Conservation (phyloP, 2,329 filamentous ascomycete species). For the Verticillium klebahnii region DNA sequence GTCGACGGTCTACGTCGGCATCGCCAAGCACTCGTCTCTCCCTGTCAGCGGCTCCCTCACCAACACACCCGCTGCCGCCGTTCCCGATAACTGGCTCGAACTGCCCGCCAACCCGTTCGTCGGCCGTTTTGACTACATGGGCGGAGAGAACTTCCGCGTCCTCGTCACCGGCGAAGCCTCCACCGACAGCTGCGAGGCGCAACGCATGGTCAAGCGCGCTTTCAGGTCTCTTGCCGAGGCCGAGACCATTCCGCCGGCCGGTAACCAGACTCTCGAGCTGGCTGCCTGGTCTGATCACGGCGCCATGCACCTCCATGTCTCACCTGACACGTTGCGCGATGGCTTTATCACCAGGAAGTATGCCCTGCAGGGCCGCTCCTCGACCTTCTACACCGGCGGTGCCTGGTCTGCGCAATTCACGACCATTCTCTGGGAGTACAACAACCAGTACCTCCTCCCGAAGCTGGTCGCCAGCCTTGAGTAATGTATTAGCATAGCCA, state of each 20-base stretch:
- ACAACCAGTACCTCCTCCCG: constrained; percentile 20
- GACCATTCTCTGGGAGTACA: constrained; percentile 27
- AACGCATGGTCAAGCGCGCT: constrained; percentile 16
- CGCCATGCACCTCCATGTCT: constrained; percentile 24
- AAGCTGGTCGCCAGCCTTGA: constrained; percentile 16
- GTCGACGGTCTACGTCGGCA: constrained; percentile 24
- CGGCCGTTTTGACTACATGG: constrained; percentile 21
- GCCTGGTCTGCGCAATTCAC: constrained; percentile 25
- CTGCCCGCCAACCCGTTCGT: constrained; percentile 21
- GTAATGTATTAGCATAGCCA: background rate
- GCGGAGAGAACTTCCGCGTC: constrained; percentile 19
- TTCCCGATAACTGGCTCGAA: constrained; percentile 19
- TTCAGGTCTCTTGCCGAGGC: constrained; percentile 16
- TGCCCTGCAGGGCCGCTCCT: constrained; percentile 29
- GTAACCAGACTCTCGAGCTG: constrained; percentile 8
- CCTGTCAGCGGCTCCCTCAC: constrained; percentile 18
- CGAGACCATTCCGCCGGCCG: constrained; percentile 13
- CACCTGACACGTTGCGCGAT: constrained; percentile 19
- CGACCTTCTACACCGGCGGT: constrained; percentile 35
- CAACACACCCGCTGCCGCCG: constrained; percentile 21
- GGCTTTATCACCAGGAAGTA: constrained; percentile 31
- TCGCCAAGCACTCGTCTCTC: constrained; percentile 25
- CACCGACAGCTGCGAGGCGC: constrained; percentile 15
- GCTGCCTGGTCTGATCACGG: constrained; percentile 24
- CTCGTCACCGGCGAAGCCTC: constrained; percentile 18